These are phyloP conservation scores for Murraya paniculata DNA, from an alignment of 345 rosid genomes.

Conservation along the genomic window DNA sequence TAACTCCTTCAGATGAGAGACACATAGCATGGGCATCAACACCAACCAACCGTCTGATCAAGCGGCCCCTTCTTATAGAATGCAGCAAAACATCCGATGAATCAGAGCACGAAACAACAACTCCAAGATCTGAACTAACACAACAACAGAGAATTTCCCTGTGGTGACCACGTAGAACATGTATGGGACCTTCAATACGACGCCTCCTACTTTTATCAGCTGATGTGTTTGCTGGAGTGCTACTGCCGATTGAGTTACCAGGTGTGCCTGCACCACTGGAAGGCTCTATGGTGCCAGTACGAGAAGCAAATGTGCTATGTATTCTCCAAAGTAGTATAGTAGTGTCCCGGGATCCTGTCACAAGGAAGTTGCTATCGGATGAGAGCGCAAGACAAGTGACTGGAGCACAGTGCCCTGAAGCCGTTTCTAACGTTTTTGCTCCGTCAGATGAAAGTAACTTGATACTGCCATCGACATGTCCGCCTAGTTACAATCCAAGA, in stretches of 20 bases:
- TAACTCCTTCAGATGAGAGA: constrained; percentile 78
- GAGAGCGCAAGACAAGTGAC: constrained; percentile 97
- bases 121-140: constrained; percentile 84
- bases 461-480: constrained; percentile 90
- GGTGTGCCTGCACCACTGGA: constrained; percentile 43
- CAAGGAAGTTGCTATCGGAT: constrained; percentile 78
- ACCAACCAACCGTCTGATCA: constrained; percentile 75
- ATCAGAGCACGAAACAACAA: constrained; percentile 71
- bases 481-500: constrained; percentile 50
- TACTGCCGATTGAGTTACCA: constrained; percentile 35
- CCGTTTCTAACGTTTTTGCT: constrained; percentile 86
- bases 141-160: constrained; percentile 72
- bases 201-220: constrained; percentile 59
- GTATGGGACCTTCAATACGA: constrained; percentile 87
- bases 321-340: constrained; percentile 93
- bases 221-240: constrained; percentile 41
- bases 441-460: constrained; percentile 84
- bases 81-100: constrained; percentile 79
- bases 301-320: constrained; percentile 54
- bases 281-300: constrained; percentile 51
- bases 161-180: constrained; percentile 87
- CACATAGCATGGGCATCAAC: constrained; percentile 77
- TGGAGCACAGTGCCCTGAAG: constrained; percentile 89
- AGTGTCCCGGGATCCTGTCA: constrained; percentile 83
- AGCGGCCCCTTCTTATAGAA: constrained; percentile 79